These are phyloP conservation scores for Mesembryanthemum crystallinum DNA, from an alignment of 148 eudicot genomes.

Conservation along the genomic window DNA sequence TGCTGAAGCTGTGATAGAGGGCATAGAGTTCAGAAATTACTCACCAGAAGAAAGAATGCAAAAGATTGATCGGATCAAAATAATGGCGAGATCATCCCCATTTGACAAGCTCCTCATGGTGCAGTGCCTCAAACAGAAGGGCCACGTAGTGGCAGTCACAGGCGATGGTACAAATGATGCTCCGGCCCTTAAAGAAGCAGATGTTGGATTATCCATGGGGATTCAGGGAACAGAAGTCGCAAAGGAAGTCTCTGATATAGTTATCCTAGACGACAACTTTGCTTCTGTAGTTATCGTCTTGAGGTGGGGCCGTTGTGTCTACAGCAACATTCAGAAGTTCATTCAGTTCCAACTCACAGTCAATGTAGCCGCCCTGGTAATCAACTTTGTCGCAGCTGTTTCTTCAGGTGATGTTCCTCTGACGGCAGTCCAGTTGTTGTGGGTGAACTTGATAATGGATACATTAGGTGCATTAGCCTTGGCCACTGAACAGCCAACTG, in stretches of 20 bases:
- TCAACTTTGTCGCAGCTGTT: conserved; percentile 45
- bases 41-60: conserved; percentile 30
- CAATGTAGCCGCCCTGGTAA: conserved; percentile 41
- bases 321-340: conserved; percentile 46
- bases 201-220: conserved; percentile 53
- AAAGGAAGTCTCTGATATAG: conserved; percentile 51
- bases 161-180: conserved; percentile 54
- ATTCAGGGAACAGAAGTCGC: conserved; percentile 55
- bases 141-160: conserved; percentile 55
- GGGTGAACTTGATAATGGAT: conserved; percentile 53
- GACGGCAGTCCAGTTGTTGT: conserved; percentile 39
- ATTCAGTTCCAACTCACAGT: conserved; percentile 52
- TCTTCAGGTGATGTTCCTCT: conserved; percentile 44
- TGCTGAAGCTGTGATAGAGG: conserved; percentile 38
- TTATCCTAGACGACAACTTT: conserved; percentile 49
- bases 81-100: conserved; percentile 55
- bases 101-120: conserved; percentile 53
- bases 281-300: conserved; percentile 41
- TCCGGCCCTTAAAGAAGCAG: conserved; percentile 48
- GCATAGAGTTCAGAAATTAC: conserved; percentile 35
- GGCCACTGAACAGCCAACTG: conserved; percentile 43
- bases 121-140: conserved; percentile 38
- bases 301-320: conserved; percentile 45
- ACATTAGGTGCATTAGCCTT: conserved; percentile 47
- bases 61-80: conserved; percentile 19